phyloP scores from a whole-genome alignment of 148 eudicot species.

The Dysphania ambrosioides region DNA sequence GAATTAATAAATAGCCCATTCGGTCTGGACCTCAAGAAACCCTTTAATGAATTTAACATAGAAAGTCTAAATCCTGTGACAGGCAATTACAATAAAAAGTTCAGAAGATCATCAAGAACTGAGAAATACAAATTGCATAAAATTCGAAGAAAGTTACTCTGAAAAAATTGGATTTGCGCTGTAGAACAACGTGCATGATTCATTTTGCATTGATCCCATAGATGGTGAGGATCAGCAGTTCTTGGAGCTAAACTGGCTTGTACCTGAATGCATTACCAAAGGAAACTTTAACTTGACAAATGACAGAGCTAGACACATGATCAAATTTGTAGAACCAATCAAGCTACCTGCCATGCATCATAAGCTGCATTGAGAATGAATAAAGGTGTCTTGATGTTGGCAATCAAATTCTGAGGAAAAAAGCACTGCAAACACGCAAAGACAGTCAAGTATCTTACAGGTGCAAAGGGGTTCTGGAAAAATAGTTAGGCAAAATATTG shows the following conservation, averaged over 20 bases:
- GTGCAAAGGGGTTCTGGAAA: not conserved
- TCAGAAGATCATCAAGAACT: not conserved
- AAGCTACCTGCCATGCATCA: slow-evolving; percentile 93
- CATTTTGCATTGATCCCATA: slow-evolving; percentile 69
- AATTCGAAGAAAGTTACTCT: slow-evolving; percentile 40
- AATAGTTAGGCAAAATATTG: slow-evolving; percentile 5
- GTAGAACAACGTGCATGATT: slow-evolving; percentile 63
- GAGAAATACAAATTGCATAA: not conserved
- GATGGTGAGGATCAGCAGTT: slow-evolving; percentile 66
- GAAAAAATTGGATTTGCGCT: slow-evolving; percentile 79
- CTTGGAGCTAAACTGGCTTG: slow-evolving; percentile 76
- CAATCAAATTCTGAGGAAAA: slow-evolving; percentile 85
- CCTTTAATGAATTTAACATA: slow-evolving; percentile 66
- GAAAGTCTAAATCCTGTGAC: slow-evolving; percentile 66
- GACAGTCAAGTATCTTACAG: not conserved
- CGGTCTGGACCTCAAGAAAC: slow-evolving; percentile 46
- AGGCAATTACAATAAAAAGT: not conserved
- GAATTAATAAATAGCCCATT: slow-evolving; percentile 85
- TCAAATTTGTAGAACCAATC: not conserved
- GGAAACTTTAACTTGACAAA: not conserved
- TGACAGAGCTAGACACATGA: too few species aligned
- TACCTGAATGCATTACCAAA: slow-evolving; percentile 39
- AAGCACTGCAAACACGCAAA: slow-evolving; percentile 59
- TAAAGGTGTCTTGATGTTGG: slow-evolving; percentile 67
- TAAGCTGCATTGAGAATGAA: slow-evolving; percentile 95